Percentiles rank a stretch among this genome's conserved stretches.
Evolutionary conservation across 2,329 filamentous ascomycete species (phyloP).

Genomic region (Trichophyton mentagrophytes): DNA sequence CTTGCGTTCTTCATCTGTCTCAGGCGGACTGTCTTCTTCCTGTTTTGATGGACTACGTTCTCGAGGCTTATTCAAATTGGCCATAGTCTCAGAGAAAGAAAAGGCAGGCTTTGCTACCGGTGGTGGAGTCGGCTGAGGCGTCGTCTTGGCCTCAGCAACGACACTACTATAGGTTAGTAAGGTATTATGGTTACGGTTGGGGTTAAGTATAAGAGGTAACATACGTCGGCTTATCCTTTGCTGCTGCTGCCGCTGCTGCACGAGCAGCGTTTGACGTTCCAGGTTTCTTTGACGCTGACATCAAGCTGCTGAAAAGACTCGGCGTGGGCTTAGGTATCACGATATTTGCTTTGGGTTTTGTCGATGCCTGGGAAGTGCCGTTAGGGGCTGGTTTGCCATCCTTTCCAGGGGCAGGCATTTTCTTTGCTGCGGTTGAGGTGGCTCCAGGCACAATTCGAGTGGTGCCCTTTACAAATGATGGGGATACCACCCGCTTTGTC

Average conservation of each 20-base stretch:
- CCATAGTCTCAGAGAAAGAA: slow-evolving; percentile 38
- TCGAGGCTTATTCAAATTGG: slow-evolving; percentile 44
- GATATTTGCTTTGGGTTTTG: slow-evolving; percentile 28
- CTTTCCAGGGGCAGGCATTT: slow-evolving; percentile 3
- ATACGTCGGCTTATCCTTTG: slow-evolving; percentile 24
- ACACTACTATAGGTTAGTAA: slow-evolving; percentile 10
- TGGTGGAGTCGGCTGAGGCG: slow-evolving; percentile 21
- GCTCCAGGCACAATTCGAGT: slow-evolving; percentile 15
- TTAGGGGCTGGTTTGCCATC: slow-evolving; percentile 14
- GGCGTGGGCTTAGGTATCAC: slow-evolving; percentile 31
- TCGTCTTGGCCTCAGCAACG: slow-evolving; percentile 14
- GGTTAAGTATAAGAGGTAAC: slow-evolving; percentile 4
- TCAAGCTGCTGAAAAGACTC: slow-evolving; percentile 35
- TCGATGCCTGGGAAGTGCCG: slow-evolving; percentile 10
- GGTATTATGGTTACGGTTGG: background rate
- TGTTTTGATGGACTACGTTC: slow-evolving; percentile 40
- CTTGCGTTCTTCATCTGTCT: slow-evolving; percentile 47
- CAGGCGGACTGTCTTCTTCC: slow-evolving; percentile 40
- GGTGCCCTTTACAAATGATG: slow-evolving; percentile 23
- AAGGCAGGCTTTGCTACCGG: slow-evolving; percentile 29
- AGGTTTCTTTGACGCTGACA: slow-evolving; percentile 38
- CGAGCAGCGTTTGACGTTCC: slow-evolving; percentile 39
- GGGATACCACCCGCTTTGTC: slow-evolving; percentile 28
- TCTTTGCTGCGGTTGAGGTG: background rate
- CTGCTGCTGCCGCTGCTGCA: slow-evolving; percentile 30